Evolutionary conservation across 345 rosid species (phyloP).

Genomic region (Luvunga scandens): DNA sequence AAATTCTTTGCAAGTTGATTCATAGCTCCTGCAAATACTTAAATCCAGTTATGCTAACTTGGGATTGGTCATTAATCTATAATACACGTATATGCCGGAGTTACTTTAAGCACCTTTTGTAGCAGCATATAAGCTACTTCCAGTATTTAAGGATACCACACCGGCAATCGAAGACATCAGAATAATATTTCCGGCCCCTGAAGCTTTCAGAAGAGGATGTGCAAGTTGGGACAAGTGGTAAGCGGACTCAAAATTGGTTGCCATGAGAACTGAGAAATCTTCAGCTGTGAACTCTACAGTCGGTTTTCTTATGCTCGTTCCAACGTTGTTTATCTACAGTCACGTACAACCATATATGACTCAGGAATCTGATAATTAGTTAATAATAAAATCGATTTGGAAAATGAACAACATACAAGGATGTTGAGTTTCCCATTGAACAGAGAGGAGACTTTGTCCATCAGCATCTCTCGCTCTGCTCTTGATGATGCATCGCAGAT

Average conservation of each 20-base stretch:
- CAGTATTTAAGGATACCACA: not conserved
- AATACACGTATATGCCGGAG: not conserved
- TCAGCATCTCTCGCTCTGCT: constrained; percentile 37
- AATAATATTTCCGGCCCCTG: constrained; percentile 49
- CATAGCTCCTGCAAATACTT: constrained; percentile 34
- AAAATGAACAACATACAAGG: constrained; percentile 23
- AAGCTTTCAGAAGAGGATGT: constrained; percentile 54
- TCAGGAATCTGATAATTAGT: too few relatives aligned
- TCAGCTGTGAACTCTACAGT: constrained; percentile 39
- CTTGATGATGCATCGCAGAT: constrained; percentile 48
- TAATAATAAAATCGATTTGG: not conserved
- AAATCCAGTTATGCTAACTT: not conserved
- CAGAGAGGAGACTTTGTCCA: constrained; percentile 31
- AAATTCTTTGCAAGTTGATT: constrained; percentile 32
- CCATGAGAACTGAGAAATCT: constrained; percentile 28
- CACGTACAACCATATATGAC: too few relatives aligned
- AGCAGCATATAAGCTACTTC: not conserved
- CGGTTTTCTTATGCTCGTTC: constrained; percentile 34
- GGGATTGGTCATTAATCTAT: too few relatives aligned
- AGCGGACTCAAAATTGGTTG: constrained; percentile 49
- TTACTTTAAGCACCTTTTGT: not conserved
- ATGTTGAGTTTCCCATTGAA: constrained; percentile 47
- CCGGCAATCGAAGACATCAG: constrained; percentile 37
- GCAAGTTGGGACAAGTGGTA: constrained; percentile 51
- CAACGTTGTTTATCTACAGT: constrained; percentile 48